phyloP scores from a whole-genome alignment of 805 yeast genomes.

The Lipomyces mesembrius region DNA sequence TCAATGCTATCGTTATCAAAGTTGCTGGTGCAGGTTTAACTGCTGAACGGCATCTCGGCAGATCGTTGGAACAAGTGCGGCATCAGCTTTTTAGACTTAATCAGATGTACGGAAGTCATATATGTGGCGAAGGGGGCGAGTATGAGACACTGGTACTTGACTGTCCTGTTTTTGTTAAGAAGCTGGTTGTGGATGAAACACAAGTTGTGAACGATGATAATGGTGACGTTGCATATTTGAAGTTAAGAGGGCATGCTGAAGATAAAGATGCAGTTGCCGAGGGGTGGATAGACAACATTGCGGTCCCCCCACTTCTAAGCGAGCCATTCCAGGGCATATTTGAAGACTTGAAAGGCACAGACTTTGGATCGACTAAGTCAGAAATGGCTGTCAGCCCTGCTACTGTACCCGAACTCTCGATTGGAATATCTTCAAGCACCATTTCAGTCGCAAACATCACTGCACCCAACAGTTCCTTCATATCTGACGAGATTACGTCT shows the following conservation, averaged over 20 bases:
- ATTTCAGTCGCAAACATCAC: slow-evolving; percentile 11
- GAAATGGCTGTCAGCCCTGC: background rate
- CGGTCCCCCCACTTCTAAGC: slow-evolving; percentile 43
- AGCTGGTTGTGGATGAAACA: slow-evolving; percentile 52
- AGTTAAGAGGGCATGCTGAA: slow-evolving; percentile 57
- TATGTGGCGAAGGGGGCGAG: slow-evolving; percentile 99
- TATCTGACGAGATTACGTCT: slow-evolving; percentile 10
- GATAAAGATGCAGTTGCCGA: slow-evolving; percentile 35
- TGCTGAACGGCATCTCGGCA: slow-evolving; percentile 66
- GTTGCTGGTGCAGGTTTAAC: slow-evolving; percentile 89
- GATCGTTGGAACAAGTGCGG: slow-evolving; percentile 62
- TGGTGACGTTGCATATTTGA: slow-evolving; percentile 74
- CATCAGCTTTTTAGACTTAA: slow-evolving; percentile 63
- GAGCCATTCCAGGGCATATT: slow-evolving; percentile 43
- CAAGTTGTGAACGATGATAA: slow-evolving; percentile 19
- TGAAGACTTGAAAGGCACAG: slow-evolving; percentile 2
- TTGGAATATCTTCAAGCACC: slow-evolving; percentile 12
- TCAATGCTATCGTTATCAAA: slow-evolving; percentile 85
- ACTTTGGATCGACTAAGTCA: background rate
- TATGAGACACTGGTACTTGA: slow-evolving; percentile 92
- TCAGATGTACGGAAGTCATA: slow-evolving; percentile 74
- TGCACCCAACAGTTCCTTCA: background rate
- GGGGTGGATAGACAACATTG: background rate
- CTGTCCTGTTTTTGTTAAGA: slow-evolving; percentile 74
- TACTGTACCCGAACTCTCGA: background rate